Evolutionary conservation across 768 basidiomycete genomes (phyloP).

Genomic region (Astraeus odoratus): DNA sequence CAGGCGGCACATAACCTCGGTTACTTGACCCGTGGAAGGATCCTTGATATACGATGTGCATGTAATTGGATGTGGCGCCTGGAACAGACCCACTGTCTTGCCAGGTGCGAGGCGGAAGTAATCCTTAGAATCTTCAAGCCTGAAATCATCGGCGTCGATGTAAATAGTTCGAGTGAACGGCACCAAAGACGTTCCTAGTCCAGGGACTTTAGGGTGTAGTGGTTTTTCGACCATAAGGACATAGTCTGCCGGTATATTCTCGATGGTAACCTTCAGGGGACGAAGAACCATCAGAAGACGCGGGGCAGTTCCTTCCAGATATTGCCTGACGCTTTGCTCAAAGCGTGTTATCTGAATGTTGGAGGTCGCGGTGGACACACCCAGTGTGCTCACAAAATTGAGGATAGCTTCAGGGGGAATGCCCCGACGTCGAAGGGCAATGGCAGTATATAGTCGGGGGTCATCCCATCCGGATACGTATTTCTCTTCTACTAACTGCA

Average conservation of each 20-base stretch:
- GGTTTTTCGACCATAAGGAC: conserved; percentile 80
- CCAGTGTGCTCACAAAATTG: conserved; percentile 89
- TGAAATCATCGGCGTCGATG: conserved; percentile 92
- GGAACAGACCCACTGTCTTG: conserved; percentile 94
- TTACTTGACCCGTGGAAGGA: conserved; percentile 60
- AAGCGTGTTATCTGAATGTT: conserved; percentile 87
- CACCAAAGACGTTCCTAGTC: conserved; percentile 72
- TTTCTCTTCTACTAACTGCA: conserved; percentile 75
- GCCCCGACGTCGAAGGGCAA: conserved; percentile 90
- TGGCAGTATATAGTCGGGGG: conserved; percentile 93
- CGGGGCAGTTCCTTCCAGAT: conserved; percentile 83
- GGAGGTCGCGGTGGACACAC: conserved; percentile 79
- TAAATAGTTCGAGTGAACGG: conserved; percentile 87
- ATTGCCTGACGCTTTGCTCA: conserved; percentile 82
- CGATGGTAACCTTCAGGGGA: conserved; percentile 86
- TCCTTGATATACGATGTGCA: conserved; percentile 86
- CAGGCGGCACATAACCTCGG: conserved; percentile 70
- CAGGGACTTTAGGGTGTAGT: conserved; percentile 88
- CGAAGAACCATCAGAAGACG: conserved; percentile 86
- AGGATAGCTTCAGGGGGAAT: conserved; percentile 95
- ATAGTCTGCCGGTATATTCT: conserved; percentile 86
- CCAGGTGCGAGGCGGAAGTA: conserved; percentile 98
- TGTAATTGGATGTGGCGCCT: conserved; percentile 86
- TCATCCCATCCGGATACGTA: conserved; percentile 95
- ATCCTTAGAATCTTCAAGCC: conserved; percentile 83